phyloP scores from a whole-genome alignment of 2,329 filamentous ascomycete genomes.

The Pyrenophora graminea region DNA sequence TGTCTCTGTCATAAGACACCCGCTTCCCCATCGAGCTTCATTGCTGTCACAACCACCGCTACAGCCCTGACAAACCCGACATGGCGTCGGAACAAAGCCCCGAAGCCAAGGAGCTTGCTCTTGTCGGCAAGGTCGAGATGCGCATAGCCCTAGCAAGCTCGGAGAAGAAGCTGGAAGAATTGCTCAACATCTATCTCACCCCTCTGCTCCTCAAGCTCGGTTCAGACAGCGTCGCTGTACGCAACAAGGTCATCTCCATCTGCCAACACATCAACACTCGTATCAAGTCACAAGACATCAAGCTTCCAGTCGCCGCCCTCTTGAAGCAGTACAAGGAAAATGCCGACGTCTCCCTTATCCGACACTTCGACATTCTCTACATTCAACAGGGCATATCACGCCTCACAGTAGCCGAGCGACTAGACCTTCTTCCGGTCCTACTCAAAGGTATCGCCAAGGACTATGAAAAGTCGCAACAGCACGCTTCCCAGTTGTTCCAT shows the following conservation, averaged over 20 bases:
- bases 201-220: slow-evolving; percentile 84
- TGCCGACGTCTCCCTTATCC: slow-evolving; percentile 69
- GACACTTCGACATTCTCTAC: slow-evolving; percentile 86
- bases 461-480: slow-evolving; percentile 57
- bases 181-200: slow-evolving; percentile 78
- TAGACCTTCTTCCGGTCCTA: slow-evolving; percentile 72
- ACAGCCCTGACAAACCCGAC: slow-evolving; percentile 12
- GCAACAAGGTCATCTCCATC: slow-evolving; percentile 75
- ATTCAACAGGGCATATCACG: slow-evolving; percentile 80
- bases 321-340: slow-evolving; percentile 88
- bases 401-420: slow-evolving; percentile 64
- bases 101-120: slow-evolving; percentile 75
- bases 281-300: slow-evolving; percentile 64
- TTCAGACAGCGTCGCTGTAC: slow-evolving; percentile 78
- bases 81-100: slow-evolving; percentile 40
- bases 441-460: slow-evolving; percentile 68
- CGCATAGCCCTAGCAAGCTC: slow-evolving; percentile 81
- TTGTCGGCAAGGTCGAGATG: slow-evolving; percentile 85
- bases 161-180: slow-evolving; percentile 77
- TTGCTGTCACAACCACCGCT: neutral
- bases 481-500: slow-evolving; percentile 75
- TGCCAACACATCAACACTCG: slow-evolving; percentile 74
- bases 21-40: slow-evolving; percentile 1
- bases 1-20: slow-evolving; percentile 17
- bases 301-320: slow-evolving; percentile 81